Base-by-base conservation (phyloP, 179 eudicot species). In the Spinacia oleracea region DNA sequence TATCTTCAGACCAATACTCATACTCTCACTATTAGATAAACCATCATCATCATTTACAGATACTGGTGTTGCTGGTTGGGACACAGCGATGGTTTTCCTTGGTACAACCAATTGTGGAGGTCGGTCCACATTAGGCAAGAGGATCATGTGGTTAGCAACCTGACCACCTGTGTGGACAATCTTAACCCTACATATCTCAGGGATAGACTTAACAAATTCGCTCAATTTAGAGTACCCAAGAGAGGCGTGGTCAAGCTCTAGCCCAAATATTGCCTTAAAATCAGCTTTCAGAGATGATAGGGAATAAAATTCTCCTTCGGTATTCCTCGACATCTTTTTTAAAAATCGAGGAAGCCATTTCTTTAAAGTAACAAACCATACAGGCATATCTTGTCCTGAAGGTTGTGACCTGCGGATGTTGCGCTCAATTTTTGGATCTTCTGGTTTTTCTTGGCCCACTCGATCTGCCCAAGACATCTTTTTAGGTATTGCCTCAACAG, bases 261-360 rank as follows among this genome's bases (percentile, higher is more conserved):
- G 56, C 78, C 88, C 82, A 71, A 73, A 77, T 0, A 71, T 69
- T 45, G 79, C 32, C 76, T 78, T 83, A 50, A 85, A 85, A 71
- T 85, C 88, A 14, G 85, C 32, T 81, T 85, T 85, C 78, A 85
- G 27, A 77, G 88, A 85, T 42, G 88, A 85, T n/a, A 85, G 80
- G 68, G 88, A 75, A 78, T 85, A 85, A 42, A 42, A 83, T 71
- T 80, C 84, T 51, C 84, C 87, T 78, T 51, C 73, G 68, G 79
- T 20, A 67, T 80, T 82, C 50, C 40, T 76, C 23, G 81, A 32
- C 81, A 77, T 43, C 80, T 80, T 80, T 58, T 53, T 78, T 29
- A 85, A 67, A 77, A 85, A 85, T 60, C 56, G 55, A 43, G 88
- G 88, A 78, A 85, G 88, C 88, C 88, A 85, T 70, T 83, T 85